Percentiles rank a stretch among this genome's conserved stretches.
Conservation (phyloP, 2,329 filamentous ascomycete species). For the Fusarium torreyae region DNA sequence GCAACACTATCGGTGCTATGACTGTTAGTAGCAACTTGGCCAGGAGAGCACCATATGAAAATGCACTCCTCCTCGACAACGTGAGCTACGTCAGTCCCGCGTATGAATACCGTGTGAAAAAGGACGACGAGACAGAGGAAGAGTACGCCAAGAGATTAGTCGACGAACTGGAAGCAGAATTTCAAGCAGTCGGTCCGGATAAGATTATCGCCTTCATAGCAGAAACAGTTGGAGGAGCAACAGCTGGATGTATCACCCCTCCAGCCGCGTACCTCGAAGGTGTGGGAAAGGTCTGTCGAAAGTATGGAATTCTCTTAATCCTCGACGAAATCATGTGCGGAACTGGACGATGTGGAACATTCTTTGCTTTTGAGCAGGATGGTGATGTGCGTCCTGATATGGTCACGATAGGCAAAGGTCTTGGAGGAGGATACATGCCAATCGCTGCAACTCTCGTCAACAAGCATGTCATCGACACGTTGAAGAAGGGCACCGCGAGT, state of each 20-base stretch:
- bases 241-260: conserved; percentile 76
- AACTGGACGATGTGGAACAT: conserved; percentile 70
- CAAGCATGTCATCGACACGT: conserved; percentile 63
- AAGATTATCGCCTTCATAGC: conserved; percentile 81
- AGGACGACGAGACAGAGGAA: conserved; percentile 65
- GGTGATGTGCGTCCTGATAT: conserved; percentile 72
- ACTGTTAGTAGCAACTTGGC: conserved; percentile 73
- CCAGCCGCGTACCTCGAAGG: conserved; percentile 78
- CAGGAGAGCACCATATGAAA: conserved; percentile 73
- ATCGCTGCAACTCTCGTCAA: conserved; percentile 73
- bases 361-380: conserved; percentile 75
- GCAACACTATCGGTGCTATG: conserved; percentile 73
- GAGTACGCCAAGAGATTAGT: conserved; percentile 74
- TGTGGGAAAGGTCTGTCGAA: conserved; percentile 77
- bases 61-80: conserved; percentile 54
- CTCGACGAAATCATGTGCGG: conserved; percentile 85
- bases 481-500: conserved; percentile 55
- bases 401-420: conserved; percentile 76
- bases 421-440: conserved; percentile 75
- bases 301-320: conserved; percentile 81
- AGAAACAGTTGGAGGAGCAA: conserved; percentile 80
- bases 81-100: conserved; percentile 76
- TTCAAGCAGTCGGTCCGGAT: conserved; percentile 73
- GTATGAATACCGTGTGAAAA: conserved; percentile 73
- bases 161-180: conserved; percentile 77